Conservation (phyloP, 148 eudicot genomes). For the Rhododendron molle region DNA sequence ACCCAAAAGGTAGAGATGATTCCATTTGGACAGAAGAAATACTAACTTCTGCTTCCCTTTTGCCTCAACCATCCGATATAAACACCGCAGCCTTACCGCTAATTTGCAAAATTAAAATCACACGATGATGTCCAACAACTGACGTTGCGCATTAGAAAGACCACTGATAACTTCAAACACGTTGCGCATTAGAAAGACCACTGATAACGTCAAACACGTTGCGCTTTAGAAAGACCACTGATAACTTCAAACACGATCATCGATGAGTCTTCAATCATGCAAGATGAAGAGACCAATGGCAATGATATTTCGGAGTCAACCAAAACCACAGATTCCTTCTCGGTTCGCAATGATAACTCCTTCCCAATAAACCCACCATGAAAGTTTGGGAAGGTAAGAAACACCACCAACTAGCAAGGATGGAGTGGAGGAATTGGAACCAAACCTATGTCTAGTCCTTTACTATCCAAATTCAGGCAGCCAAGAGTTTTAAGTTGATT, state of each 20-base stretch:
- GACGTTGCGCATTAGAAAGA: not conserved
- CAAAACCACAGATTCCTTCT: not conserved
- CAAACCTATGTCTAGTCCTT: not conserved
- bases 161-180: not conserved
- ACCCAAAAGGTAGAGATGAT: slow-evolving; percentile 2
- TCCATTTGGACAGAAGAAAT: slow-evolving; percentile 8
- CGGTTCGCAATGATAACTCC: not conserved
- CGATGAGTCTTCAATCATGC: slow-evolving; percentile 13
- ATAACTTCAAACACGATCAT: not conserved
- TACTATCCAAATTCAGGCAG: not conserved
- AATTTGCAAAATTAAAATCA: not conserved
- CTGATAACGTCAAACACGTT: not conserved
- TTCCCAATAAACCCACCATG: not conserved
- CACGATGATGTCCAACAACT: not conserved
- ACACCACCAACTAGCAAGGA: not conserved
- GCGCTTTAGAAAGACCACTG: not conserved
- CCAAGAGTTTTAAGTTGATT: not conserved
- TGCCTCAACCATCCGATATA: not conserved
- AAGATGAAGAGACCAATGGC: not conserved
- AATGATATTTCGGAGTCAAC: not conserved
- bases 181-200: not conserved
- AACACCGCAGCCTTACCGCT: not conserved
- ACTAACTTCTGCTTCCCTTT: not conserved
- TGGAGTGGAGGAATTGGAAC: not conserved
- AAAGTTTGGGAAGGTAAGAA: not conserved